Conservation (phyloP, 2,329 filamentous ascomycete species). For the Zymoseptoria crescenta region DNA sequence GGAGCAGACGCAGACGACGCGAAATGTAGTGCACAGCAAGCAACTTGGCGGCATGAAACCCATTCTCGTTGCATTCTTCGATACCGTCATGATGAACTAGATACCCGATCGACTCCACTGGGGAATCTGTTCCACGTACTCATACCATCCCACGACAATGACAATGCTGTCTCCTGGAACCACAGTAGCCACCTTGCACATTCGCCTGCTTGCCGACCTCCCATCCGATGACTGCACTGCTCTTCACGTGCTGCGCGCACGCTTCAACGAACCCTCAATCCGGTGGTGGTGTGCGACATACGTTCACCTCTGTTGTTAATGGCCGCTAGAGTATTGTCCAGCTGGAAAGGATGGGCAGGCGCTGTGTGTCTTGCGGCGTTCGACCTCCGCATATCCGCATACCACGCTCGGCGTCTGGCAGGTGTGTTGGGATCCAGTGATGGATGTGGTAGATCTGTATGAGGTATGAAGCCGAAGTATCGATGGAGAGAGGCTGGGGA, state of each 20-base stretch:
- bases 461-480: background rate
- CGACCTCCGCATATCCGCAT: slow-evolving; percentile 1
- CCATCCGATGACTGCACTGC: background rate
- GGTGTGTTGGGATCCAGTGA: background rate
- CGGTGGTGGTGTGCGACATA: background rate
- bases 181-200: no score
- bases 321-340: slow-evolving; percentile 14
- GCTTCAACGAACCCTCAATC: background rate
- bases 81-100: no score
- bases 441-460: background rate
- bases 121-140: no score
- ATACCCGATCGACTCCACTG: no score
- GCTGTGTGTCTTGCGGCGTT: background rate
- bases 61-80: no score
- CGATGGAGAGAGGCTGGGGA: background rate
- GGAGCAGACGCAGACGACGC: no score
- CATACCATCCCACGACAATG: no score
- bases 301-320: slow-evolving; percentile 3
- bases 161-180: no score
- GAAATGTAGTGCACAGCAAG: no score
- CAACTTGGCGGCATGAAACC: no score
- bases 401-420: slow-evolving; percentile 2
- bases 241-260: background rate
- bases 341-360: slow-evolving; percentile 18
- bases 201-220: background rate